These are phyloP conservation scores for Penicillium sp. DNA, from an alignment of 2,329 filamentous ascomycete genomes.

Conservation along the genomic window DNA sequence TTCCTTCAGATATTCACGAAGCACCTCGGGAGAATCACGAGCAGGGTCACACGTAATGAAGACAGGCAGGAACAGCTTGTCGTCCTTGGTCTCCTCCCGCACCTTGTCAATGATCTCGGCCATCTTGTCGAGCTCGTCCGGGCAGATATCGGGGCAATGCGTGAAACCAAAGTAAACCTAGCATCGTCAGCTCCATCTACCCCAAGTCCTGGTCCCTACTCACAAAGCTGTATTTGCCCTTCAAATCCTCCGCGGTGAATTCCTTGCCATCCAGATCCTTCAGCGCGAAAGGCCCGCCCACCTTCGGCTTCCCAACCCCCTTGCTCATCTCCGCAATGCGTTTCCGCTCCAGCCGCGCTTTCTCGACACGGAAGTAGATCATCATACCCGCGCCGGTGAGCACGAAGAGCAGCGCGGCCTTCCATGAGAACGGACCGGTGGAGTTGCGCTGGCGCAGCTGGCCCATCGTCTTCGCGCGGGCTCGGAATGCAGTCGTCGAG, in stretches of 20 bases:
- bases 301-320: slow-evolving; percentile 86
- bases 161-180: slow-evolving; percentile 98
- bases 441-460: slow-evolving; percentile 40
- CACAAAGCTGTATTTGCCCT: slow-evolving; percentile 70
- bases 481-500: slow-evolving; percentile 28
- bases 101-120: slow-evolving; percentile 82
- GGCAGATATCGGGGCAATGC: slow-evolving; percentile 97
- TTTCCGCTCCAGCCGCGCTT: slow-evolving; percentile 83
- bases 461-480: slow-evolving; percentile 38
- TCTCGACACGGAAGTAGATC: slow-evolving; percentile 91
- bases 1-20: slow-evolving; percentile 82
- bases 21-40: slow-evolving; percentile 78
- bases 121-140: slow-evolving; percentile 99
- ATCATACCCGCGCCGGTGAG: slow-evolving; percentile 71
- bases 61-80: slow-evolving; percentile 64
- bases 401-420: slow-evolving; percentile 82
- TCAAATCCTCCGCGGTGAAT: slow-evolving; percentile 76
- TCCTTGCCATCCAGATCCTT: slow-evolving; percentile 75
- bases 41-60: slow-evolving; percentile 96
- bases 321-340: slow-evolving; percentile 88
- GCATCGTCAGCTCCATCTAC: slow-evolving; percentile 4
- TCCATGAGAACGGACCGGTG: slow-evolving; percentile 79
- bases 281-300: slow-evolving; percentile 81
- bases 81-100: slow-evolving; percentile 37
- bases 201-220: slow-evolving; percentile 15